phyloP scores from a whole-genome alignment of 306 rosid species.

The Psophocarpus tetragonolobus region DNA sequence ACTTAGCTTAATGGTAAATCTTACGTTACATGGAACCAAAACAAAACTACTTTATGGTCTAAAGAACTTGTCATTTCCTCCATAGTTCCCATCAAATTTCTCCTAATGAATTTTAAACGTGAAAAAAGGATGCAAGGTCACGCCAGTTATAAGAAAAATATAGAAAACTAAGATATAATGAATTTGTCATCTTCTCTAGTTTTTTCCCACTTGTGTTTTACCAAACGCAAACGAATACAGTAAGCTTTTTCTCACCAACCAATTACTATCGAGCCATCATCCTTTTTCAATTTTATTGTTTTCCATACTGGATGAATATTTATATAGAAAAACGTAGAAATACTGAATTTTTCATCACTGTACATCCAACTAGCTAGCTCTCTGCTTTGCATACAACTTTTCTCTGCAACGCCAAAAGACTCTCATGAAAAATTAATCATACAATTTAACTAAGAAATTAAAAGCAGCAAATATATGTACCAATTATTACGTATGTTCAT shows the following conservation, averaged over 20 bases:
- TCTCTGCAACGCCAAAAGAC: background rate
- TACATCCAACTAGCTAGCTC: background rate
- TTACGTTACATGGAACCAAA: constrained; percentile 10
- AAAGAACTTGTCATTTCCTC: constrained; percentile 20
- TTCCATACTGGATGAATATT: background rate
- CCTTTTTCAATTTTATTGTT: background rate
- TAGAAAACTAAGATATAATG: background rate
- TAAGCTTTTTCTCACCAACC: constrained; percentile 21
- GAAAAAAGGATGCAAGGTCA: background rate
- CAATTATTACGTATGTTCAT: background rate
- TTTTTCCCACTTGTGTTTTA: background rate
- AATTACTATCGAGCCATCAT: background rate
- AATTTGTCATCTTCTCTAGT: background rate
- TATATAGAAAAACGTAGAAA: background rate
- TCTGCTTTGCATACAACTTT: background rate
- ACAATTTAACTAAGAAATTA: background rate
- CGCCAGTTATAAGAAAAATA: background rate
- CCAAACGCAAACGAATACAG: constrained; percentile 1
- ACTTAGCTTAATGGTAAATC: background rate
- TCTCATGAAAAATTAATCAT: background rate
- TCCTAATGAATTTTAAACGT: constrained; percentile 22
- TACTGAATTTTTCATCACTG: background rate
- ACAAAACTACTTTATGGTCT: constrained; percentile 25
- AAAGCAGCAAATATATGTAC: background rate
- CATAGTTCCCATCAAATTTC: background rate